These are phyloP conservation scores for Apiospora pterosperma DNA, from an alignment of 2,329 filamentous ascomycete genomes.

Conservation along the genomic window DNA sequence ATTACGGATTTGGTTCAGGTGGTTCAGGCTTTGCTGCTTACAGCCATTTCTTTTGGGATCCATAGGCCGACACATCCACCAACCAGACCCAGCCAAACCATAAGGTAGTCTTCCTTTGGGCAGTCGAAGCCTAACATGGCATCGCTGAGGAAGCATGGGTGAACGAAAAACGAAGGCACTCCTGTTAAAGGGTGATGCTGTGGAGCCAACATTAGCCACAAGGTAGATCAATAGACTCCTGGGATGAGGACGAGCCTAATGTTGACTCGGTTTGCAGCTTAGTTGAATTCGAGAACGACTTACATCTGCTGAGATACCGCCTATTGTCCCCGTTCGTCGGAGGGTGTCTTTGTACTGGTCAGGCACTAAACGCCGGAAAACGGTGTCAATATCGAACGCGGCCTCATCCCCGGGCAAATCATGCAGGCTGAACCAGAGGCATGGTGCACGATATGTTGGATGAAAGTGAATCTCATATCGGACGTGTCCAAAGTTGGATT, in stretches of 20 bases:
- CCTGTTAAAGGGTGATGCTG: constrained; percentile 82
- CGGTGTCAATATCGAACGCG: constrained; percentile 61
- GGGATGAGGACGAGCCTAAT: neutral
- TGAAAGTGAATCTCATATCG: constrained; percentile 74
- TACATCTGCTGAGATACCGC: constrained; percentile 75
- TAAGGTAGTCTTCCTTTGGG: constrained; percentile 67
- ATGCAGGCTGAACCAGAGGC: constrained; percentile 71
- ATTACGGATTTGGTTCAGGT: neutral
- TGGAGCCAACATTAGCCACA: constrained; percentile 23
- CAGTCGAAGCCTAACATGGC: constrained; percentile 68
- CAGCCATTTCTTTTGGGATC: constrained; percentile 68
- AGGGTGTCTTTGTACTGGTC: constrained; percentile 60
- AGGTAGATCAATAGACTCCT: constrained; percentile 23
- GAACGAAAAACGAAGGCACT: constrained; percentile 80
- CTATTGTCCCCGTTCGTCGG: constrained; percentile 59
- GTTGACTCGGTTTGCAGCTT: constrained; percentile 7
- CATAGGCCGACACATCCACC: constrained; percentile 76
- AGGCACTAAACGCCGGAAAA: constrained; percentile 70
- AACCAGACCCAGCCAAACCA: constrained; percentile 85
- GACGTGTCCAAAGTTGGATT: constrained; percentile 41
- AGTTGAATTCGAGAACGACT: constrained; percentile 37
- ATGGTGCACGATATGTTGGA: constrained; percentile 70
- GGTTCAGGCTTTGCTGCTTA: constrained; percentile 25
- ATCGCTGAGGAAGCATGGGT: constrained; percentile 85
- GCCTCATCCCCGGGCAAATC: constrained; percentile 53